A percentile compares a stretch with the other conserved stretches of the same genome.
phyloP scores from a whole-genome alignment of 441 rosid species.

The Metrosideros polymorpha region DNA sequence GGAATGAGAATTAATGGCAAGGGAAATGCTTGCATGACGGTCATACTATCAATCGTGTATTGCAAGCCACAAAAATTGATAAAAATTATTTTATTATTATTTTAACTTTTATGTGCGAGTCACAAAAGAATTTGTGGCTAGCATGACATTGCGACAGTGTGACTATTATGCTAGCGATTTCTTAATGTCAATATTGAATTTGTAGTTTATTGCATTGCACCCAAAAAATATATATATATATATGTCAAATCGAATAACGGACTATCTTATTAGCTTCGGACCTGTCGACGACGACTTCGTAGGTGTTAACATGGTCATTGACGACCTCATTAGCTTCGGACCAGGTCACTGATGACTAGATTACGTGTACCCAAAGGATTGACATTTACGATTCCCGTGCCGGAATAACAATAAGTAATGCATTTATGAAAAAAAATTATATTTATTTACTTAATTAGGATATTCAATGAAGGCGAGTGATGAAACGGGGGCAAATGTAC shows the following conservation, averaged over 20 bases:
- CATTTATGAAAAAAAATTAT: not conserved
- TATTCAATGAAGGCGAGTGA: not conserved
- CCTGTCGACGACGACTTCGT: not conserved
- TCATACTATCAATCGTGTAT: too few relatives aligned
- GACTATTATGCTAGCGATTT: too few relatives aligned
- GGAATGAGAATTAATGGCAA: not conserved
- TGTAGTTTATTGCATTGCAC: too few relatives aligned
- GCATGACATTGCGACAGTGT: too few relatives aligned
- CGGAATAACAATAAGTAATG: not conserved
- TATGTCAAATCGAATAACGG: not conserved
- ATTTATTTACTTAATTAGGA: not conserved
- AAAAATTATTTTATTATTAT: too few relatives aligned
- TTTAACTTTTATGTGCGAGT: too few relatives aligned
- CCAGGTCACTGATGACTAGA: not conserved
- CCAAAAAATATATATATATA: too few relatives aligned
- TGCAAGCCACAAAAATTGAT: too few relatives aligned
- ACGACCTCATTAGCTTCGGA: not conserved
- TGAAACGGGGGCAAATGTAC: too few relatives aligned
- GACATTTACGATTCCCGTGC: not conserved
- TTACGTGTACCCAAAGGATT: not conserved
- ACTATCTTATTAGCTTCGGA: not conserved
- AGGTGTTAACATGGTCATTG: not conserved
- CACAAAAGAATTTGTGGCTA: too few relatives aligned
- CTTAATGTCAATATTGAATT: too few relatives aligned
- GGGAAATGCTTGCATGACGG: too few relatives aligned